Percentiles rank a stretch among this genome's conserved stretches.
Evolutionary conservation across 257 asterid species (phyloP).

Genomic region (Oldenlandia corymbosa): DNA sequence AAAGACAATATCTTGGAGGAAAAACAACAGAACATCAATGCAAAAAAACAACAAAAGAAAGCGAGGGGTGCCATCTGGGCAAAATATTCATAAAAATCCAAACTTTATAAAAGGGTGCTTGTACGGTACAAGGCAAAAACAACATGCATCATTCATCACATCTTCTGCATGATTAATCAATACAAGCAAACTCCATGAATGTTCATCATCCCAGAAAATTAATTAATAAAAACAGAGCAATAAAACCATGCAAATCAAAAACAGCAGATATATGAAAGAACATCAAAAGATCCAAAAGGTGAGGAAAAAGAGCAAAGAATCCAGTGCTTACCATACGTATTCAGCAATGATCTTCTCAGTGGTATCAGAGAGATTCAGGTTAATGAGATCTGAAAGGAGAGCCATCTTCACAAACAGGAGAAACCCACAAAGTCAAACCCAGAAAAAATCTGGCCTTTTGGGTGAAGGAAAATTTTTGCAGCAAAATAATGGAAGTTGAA

Average conservation of each 20-base stretch:
- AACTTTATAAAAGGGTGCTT: neutral
- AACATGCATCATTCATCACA: neutral
- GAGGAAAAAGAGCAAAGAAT: neutral
- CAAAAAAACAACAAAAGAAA: neutral
- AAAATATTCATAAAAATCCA: neutral
- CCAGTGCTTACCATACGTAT: constrained; percentile 56
- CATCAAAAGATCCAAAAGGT: constrained; percentile 14
- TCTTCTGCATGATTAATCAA: neutral
- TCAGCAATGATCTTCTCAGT: constrained; percentile 59
- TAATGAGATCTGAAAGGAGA: constrained; percentile 51
- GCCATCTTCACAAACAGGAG: constrained; percentile 39
- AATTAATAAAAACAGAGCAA: neutral
- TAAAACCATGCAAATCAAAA: constrained; percentile 12
- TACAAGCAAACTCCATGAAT: neutral
- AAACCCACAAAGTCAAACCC: neutral
- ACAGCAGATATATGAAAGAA: neutral
- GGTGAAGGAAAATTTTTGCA: neutral
- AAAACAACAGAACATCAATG: neutral
- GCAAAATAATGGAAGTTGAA: no score
- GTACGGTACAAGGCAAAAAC: neutral
- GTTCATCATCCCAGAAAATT: neutral
- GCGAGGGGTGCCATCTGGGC: no score
- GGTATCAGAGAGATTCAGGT: constrained; percentile 50
- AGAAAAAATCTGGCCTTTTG: neutral
- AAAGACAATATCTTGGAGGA: neutral